Conservation (phyloP, 2,329 filamentous ascomycete genomes). For the Drechslera avenae region DNA sequence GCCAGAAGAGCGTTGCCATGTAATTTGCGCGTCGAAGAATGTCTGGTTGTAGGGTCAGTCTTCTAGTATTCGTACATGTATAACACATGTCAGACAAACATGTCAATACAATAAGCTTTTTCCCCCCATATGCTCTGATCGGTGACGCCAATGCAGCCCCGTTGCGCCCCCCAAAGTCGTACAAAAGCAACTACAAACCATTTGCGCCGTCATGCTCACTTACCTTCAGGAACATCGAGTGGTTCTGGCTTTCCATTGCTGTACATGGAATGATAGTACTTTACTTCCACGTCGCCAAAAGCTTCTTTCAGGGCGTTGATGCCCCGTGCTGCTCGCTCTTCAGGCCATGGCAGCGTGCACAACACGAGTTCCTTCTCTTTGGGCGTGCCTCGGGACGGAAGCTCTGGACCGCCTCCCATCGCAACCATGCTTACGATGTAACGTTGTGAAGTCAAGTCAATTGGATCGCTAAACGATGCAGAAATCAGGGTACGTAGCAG, state of each 20-base stretch:
- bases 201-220: too few relatives aligned
- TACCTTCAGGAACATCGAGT: constrained; percentile 49
- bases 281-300: constrained; percentile 39
- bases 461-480: not conserved
- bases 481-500: not conserved
- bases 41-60: constrained; percentile 27
- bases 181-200: not conserved
- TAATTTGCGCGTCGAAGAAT: constrained; percentile 53
- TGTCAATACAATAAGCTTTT: too few relatives aligned
- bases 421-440: constrained; percentile 27
- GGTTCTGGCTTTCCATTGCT: constrained; percentile 47
- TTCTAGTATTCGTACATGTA: too few relatives aligned
- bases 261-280: constrained; percentile 32
- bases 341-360: constrained; percentile 50
- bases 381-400: constrained; percentile 34
- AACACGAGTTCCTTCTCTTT: constrained; percentile 46
- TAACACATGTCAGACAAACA: too few relatives aligned
- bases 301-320: constrained; percentile 36
- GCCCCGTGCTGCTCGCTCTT: constrained; percentile 25
- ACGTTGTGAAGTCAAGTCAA: not conserved
- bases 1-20: constrained; percentile 55
- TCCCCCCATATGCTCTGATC: too few relatives aligned
- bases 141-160: not conserved
- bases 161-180: not conserved
- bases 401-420: constrained; percentile 54